Conservation (phyloP, 495 filamentous ascomycete genomes). For the Podospora sp. region DNA sequence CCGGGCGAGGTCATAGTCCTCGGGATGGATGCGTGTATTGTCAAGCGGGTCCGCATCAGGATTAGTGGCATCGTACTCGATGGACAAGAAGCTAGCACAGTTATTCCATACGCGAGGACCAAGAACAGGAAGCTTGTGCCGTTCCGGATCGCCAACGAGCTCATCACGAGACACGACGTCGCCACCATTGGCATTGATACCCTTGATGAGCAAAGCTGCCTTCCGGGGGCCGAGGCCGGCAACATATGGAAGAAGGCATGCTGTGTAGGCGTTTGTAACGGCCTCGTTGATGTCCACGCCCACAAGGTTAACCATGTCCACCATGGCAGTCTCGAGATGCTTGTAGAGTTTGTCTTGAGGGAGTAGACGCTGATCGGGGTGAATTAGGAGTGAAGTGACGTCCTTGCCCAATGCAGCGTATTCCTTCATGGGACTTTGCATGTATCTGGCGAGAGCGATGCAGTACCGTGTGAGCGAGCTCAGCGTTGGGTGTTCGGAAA, state of each 20-base stretch:
- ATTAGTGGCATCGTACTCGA: slow-evolving; percentile 80
- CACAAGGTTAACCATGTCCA: slow-evolving; percentile 96
- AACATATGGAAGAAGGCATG: slow-evolving; percentile 87
- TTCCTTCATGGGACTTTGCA: slow-evolving; percentile 93
- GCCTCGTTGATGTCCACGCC: slow-evolving; percentile 95
- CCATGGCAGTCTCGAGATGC: slow-evolving; percentile 88
- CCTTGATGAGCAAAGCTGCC: slow-evolving; percentile 81
- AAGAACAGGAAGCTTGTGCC: slow-evolving; percentile 74
- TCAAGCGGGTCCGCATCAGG: slow-evolving; percentile 86
- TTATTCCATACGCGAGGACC: slow-evolving; percentile 93
- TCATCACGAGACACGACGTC: slow-evolving; percentile 78
- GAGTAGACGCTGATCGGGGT: slow-evolving; percentile 84
- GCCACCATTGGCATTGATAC: slow-evolving; percentile 84
- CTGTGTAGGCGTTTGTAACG: slow-evolving; percentile 72
- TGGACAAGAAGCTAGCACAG: slow-evolving; percentile 89
- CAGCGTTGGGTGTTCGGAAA: slow-evolving; percentile 76
- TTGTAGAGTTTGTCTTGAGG: slow-evolving; percentile 82
- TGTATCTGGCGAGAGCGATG: slow-evolving; percentile 81
- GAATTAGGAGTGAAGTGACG: slow-evolving; percentile 82
- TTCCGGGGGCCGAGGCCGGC: slow-evolving; percentile 94
- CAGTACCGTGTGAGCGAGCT: slow-evolving; percentile 81
- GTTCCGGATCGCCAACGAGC: slow-evolving; percentile 81
- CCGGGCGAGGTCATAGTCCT: slow-evolving; percentile 94
- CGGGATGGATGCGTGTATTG: slow-evolving; percentile 94
- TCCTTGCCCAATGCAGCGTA: slow-evolving; percentile 91